Evolutionary conservation across 1,139 yeast species (phyloP), one percentile per base, ranked within the genome.

Genomic region (Pichia sp.): DNA sequence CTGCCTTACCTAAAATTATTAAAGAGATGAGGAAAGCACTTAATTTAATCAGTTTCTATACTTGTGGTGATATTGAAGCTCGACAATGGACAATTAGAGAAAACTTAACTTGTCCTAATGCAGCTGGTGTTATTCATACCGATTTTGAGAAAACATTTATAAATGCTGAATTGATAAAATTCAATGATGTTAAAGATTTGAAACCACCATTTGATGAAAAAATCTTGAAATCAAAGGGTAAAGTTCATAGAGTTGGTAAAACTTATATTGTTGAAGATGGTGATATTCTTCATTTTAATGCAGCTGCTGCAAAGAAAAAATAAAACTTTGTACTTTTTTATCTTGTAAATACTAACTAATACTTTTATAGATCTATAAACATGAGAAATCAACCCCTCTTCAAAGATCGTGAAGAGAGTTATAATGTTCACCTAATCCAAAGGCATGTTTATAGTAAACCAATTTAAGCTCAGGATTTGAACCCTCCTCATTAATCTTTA

Each of bases 391-490:
- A 22, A 10, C 24, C 10, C 10, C 7, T 8, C 7, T 18, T 38
- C n/a, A 41, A 8, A 37, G 24, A 59, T 79, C 84, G 45, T 80
- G 71, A 41, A 88, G 64, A 4, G 96, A 85, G 59, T 91, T 89
- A 61, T 91, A 91, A 63, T 91, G 98, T 63, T 89, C 97, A 32
- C 97, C 97, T 32, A 91, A 69, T 0, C 96, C 94, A 59, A 78
- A 89, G 25, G 79, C 75, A 59, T 88, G 94, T 60, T 81, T 83
- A 59, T 84, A 91, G 58, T 80, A 89, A 0, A 86, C 95, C 47
- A 91, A 59, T 47, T 72, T 75, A 51, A 89, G 66, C 53, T 72
- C 82, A 0, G 75, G 72, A 12, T 64, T 61, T 4, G 49, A 43
- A 1, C 71, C 76, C 0, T 59, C 60, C 43, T 76, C 86, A 51